Evolutionary conservation across 495 filamentous ascomycete species (phyloP).

Genomic region (Immersiella caudata): DNA sequence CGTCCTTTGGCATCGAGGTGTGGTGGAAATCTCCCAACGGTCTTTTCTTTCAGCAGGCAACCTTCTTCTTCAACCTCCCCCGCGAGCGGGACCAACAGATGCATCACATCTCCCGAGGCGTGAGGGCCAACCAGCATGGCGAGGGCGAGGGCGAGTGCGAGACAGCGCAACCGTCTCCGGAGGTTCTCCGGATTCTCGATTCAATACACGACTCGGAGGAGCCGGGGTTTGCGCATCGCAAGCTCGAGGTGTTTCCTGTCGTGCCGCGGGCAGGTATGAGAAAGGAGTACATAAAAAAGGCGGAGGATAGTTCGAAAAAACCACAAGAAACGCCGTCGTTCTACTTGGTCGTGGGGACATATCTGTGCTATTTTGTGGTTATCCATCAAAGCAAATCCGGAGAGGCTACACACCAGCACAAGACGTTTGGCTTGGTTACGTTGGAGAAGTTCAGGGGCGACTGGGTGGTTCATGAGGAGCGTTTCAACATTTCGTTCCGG

Average conservation of each 20-base stretch:
- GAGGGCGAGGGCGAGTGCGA: constrained; percentile 46
- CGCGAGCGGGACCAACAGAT: constrained; percentile 78
- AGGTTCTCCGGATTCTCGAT: constrained; percentile 65
- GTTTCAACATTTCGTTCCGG: constrained; percentile 83
- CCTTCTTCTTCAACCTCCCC: constrained; percentile 72
- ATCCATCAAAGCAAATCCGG: constrained; percentile 55
- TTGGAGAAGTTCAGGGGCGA: constrained; percentile 54
- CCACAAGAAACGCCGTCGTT: constrained; percentile 81
- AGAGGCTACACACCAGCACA: constrained; percentile 47
- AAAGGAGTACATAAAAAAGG: constrained; percentile 46
- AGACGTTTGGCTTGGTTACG: constrained; percentile 71
- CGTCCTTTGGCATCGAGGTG: constrained; percentile 80
- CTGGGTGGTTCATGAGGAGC: constrained; percentile 67
- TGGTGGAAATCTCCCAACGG: constrained; percentile 70
- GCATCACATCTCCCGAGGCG: constrained; percentile 64
- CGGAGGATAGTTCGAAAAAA: constrained; percentile 50
- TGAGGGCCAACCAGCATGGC: constrained; percentile 43
- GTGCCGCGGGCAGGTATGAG: constrained; percentile 69
- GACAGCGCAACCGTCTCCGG: constrained; percentile 59
- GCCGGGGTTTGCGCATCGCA: constrained; percentile 67
- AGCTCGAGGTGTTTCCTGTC: constrained; percentile 81
- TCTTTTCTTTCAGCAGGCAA: constrained; percentile 51
- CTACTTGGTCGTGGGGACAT: constrained; percentile 82
- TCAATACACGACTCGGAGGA: constrained; percentile 65
- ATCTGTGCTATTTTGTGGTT: constrained; percentile 80